Evolutionary conservation across 352 stramenopile species (phyloP).

Genomic region (Phytophthora litchii): DNA sequence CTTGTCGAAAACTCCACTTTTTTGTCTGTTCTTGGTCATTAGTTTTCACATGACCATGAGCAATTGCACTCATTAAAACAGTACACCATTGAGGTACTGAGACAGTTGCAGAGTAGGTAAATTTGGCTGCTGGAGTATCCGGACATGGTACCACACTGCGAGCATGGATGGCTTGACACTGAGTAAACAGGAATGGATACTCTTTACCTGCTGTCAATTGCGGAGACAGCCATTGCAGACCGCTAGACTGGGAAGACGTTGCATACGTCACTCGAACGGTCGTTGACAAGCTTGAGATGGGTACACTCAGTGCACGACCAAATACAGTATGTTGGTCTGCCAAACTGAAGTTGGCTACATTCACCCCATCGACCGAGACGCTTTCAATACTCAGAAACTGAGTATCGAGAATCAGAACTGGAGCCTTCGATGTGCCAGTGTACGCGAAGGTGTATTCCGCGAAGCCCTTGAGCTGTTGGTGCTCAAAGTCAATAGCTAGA

Average conservation of each 20-base stretch:
- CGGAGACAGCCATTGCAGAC: slow-evolving; percentile 91
- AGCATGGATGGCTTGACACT: slow-evolving; percentile 95
- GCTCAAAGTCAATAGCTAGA: slow-evolving; percentile 85
- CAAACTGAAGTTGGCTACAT: slow-evolving; percentile 57
- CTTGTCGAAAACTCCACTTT: slow-evolving; percentile 84
- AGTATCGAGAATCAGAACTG: slow-evolving; percentile 84
- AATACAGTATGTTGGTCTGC: slow-evolving; percentile 56
- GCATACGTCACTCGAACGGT: slow-evolving; percentile 78
- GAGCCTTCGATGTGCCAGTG: slow-evolving; percentile 18
- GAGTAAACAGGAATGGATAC: slow-evolving; percentile 94
- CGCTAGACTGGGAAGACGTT: slow-evolving; percentile 65
- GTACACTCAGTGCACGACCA: slow-evolving; percentile 63
- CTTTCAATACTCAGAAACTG: slow-evolving; percentile 72
- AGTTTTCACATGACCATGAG: slow-evolving; percentile 30
- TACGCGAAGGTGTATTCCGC: slow-evolving; percentile 85
- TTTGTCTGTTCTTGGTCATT: slow-evolving; percentile 28
- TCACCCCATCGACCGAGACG: slow-evolving; percentile 51
- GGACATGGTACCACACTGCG: slow-evolving; percentile 94
- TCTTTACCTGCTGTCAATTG: slow-evolving; percentile 93
- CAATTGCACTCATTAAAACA: slow-evolving; percentile 90
- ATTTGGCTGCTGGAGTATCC: slow-evolving; percentile 93
- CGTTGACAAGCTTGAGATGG: slow-evolving; percentile 41
- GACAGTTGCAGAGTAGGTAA: slow-evolving; percentile 94
- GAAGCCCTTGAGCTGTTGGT: slow-evolving; percentile 63
- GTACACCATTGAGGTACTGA: slow-evolving; percentile 92